Evolutionary conservation across 352 stramenopile genomes (phyloP).

Genomic region (Globisporangium splendens): DNA sequence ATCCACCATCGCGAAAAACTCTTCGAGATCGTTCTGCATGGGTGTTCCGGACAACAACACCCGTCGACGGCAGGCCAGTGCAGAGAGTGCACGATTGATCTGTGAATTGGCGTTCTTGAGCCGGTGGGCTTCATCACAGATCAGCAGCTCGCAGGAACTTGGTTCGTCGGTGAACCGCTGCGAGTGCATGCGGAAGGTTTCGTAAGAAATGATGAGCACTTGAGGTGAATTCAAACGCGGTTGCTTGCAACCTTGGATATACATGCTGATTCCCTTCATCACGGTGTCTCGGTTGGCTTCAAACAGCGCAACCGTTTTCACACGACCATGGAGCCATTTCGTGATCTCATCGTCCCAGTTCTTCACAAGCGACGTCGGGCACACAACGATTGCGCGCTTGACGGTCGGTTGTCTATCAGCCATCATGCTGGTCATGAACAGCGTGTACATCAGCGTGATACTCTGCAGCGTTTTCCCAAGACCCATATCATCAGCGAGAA

Average conservation of each 20-base stretch:
- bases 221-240: slow-evolving; percentile 51
- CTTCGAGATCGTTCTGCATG: slow-evolving; percentile 99
- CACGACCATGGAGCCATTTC: slow-evolving; percentile 81
- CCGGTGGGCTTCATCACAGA: slow-evolving; percentile 98
- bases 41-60: slow-evolving; percentile 96
- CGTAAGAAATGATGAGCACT: slow-evolving; percentile 87
- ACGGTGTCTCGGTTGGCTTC: slow-evolving; percentile 80
- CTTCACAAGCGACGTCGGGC: slow-evolving; percentile 84
- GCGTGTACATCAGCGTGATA: slow-evolving; percentile 85
- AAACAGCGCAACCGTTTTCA: slow-evolving; percentile 83
- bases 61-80: slow-evolving; percentile 86
- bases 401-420: slow-evolving; percentile 50
- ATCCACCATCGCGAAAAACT: slow-evolving; percentile 98
- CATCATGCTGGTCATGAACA: slow-evolving; percentile 70
- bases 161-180: slow-evolving; percentile 87
- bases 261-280: slow-evolving; percentile 79
- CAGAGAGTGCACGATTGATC: slow-evolving; percentile 79
- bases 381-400: slow-evolving; percentile 75
- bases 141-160: slow-evolving; percentile 92
- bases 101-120: slow-evolving; percentile 98
- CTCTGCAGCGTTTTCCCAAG: slow-evolving; percentile 87
- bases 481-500: slow-evolving; percentile 87
- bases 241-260: slow-evolving; percentile 77
- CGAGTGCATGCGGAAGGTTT: slow-evolving; percentile 93
- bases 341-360: slow-evolving; percentile 90